Base-by-base conservation (phyloP, 169 alveolate genomes). In the Fabrea salina region DNA sequence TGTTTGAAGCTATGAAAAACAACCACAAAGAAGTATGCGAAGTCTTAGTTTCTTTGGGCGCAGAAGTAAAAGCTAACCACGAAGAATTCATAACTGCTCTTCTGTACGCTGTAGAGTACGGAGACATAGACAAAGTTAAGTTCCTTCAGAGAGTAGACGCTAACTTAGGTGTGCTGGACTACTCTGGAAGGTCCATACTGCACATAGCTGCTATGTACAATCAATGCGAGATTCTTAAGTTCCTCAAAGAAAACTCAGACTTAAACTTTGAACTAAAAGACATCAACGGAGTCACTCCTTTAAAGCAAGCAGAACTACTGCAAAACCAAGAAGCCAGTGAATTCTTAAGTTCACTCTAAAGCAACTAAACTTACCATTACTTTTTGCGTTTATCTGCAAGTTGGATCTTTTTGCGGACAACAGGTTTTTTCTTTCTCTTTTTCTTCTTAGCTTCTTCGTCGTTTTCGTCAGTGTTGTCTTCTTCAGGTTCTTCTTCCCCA, bases 191-290 rank as follows among this genome's bases (percentile, higher is more conserved):
- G 33, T n/a, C 78, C 22, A n/a, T 19, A 8, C 50, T n/a, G 22
- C 78, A 67, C 44, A 13, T 32, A 13, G 78, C 78, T 1, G 78
- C 30, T n/a, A 43, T 43, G 11, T 41, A 67, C 44, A 37, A 37
- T 33, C 74, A 61, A 11, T 13, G 32, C 22, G 4, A 61, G 11
- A 51, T 35, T 16, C 16, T 61, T 61, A 16, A 27, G 2, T 61
- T 16, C 32, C 39, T 61, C 2, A 61, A 61, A 27, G 54, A 61
- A 11, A 22, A 61, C 11, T 35, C 74, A 33, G 53, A 61, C 22
- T 61, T 32, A 33, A 61, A 61, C 13, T 61, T 13, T 13, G 50
- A 61, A 16, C n/a, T 25, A 8, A 61, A 37, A 3, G 74, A 61
- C 32, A 35, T 32, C 39, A 13, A n/a, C 39, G 74, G 74, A 35